Percentiles rank a stretch among this genome's conserved stretches.
phyloP scores from a whole-genome alignment of 2,329 filamentous ascomycete species.

The Biscogniauxia mediterranea region DNA sequence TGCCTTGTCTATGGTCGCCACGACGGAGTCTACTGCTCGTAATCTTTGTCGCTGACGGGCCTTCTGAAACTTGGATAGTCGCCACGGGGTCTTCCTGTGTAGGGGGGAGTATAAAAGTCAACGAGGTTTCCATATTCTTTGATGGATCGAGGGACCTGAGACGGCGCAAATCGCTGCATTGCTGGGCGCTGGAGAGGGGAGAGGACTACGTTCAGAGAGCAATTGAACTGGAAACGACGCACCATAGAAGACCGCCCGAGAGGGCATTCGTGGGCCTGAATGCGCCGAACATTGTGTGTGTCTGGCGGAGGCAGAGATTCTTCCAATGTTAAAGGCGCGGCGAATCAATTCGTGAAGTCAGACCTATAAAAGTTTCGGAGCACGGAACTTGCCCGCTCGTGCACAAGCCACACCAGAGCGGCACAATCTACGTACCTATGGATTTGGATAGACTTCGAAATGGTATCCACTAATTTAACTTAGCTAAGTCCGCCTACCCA shows the following conservation, averaged over 20 bases:
- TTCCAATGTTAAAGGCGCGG: background rate
- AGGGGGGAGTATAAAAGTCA: constrained; percentile 3
- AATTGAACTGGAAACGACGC: constrained; percentile 24
- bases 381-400: constrained; percentile 1
- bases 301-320: constrained; percentile 10
- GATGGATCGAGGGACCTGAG: background rate
- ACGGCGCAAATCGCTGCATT: background rate
- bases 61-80: constrained; percentile 89
- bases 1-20: constrained; percentile 77
- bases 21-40: constrained; percentile 81
- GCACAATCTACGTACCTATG: background rate
- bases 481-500: no score
- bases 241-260: constrained; percentile 81
- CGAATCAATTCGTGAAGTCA: constrained; percentile 6
- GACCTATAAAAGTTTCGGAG: constrained; percentile 19
- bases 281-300: constrained; percentile 71
- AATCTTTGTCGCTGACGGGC: constrained; percentile 79
- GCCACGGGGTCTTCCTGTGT: constrained; percentile 89
- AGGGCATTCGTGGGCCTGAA: constrained; percentile 78
- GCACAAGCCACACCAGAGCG: background rate
- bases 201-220: background rate
- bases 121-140: background rate
- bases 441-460: no score
- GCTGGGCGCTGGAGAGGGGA: background rate
- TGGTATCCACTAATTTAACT: no score